Evolutionary conservation across 2,329 filamentous ascomycete species (phyloP).

Genomic region (Epichloe sibirici): DNA sequence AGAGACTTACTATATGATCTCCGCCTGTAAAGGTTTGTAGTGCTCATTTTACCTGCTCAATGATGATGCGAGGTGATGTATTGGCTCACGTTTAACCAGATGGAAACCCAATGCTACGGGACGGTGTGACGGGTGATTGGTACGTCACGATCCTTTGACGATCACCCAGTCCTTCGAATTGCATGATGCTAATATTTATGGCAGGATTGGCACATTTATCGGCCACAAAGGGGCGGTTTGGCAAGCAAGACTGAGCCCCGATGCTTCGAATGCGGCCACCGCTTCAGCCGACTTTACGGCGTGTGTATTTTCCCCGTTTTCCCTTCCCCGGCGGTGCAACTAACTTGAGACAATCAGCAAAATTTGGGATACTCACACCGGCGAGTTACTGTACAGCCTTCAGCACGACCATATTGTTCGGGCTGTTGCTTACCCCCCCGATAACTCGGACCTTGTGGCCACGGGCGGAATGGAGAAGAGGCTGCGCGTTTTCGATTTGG

Average conservation of each 20-base stretch:
- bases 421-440: slow-evolving; percentile 76
- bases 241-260: slow-evolving; percentile 83
- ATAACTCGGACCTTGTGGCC: slow-evolving; percentile 71
- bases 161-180: not conserved
- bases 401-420: slow-evolving; percentile 93
- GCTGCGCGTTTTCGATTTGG: slow-evolving; percentile 82
- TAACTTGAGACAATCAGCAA: slow-evolving; percentile 45
- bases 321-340: not conserved
- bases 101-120: slow-evolving; percentile 95
- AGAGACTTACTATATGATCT: slow-evolving; percentile 83
- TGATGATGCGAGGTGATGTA: slow-evolving; percentile 12
- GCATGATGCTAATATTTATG: not conserved
- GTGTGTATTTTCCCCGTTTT: slow-evolving; percentile 33
- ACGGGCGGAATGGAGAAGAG: slow-evolving; percentile 96
- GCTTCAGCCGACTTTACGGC: slow-evolving; percentile 93
- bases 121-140: slow-evolving; percentile 93
- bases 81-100: slow-evolving; percentile 38
- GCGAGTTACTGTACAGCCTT: slow-evolving; percentile 75
- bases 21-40: slow-evolving; percentile 69
- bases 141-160: slow-evolving; percentile 23
- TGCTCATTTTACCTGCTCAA: not conserved
- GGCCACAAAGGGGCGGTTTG: slow-evolving; percentile 97
- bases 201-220: slow-evolving; percentile 95
- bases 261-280: slow-evolving; percentile 80
- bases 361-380: slow-evolving; percentile 93